A percentile compares a stretch with the other conserved stretches of the same genome.
These are phyloP conservation scores for Nakaseomyces kungkrabaensis DNA, from an alignment of 1,139 yeast genomes.

Conservation along the genomic window DNA sequence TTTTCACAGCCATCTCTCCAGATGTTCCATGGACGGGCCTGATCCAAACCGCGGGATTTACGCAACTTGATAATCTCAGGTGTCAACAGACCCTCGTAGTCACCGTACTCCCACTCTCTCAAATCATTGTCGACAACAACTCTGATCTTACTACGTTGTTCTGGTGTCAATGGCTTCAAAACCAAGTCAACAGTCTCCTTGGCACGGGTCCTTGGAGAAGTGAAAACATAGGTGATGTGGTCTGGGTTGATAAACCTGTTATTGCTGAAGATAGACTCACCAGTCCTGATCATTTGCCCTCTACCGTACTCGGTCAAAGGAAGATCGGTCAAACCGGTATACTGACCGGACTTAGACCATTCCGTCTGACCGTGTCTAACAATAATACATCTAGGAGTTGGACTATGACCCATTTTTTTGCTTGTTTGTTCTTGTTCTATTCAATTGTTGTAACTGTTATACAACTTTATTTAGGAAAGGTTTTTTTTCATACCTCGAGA, in stretches of 20 bases:
- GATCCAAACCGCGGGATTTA: conserved; percentile 49
- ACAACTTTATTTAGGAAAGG: too few relatives aligned
- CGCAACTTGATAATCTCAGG: conserved; percentile 55
- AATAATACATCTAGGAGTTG: conserved; percentile 66
- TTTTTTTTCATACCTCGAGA: too few relatives aligned
- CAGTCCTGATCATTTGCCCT: conserved; percentile 64
- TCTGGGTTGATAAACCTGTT: conserved; percentile 51
- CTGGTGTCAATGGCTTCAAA: conserved; percentile 41
- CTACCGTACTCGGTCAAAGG: conserved; percentile 72
- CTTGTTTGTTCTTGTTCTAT: not conserved
- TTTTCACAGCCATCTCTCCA: conserved; percentile 92
- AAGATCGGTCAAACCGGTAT: conserved; percentile 77
- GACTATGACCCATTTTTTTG: conserved; percentile 28
- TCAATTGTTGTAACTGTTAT: too few relatives aligned
- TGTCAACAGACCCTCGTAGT: conserved; percentile 77
- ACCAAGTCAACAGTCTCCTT: conserved; percentile 57
- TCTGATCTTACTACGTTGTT: conserved; percentile 36
- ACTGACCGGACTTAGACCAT: conserved; percentile 91
- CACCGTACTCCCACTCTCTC: conserved; percentile 95
- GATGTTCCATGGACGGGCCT: conserved; percentile 58
- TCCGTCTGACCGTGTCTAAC: conserved; percentile 79
- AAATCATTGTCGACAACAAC: conserved; percentile 54
- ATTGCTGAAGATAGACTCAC: conserved; percentile 54
- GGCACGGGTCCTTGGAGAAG: conserved; percentile 79
- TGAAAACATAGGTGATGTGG: conserved; percentile 51